phyloP scores from a whole-genome alignment of 2,329 filamentous ascomycete species.

The Aspergillus sp. region DNA sequence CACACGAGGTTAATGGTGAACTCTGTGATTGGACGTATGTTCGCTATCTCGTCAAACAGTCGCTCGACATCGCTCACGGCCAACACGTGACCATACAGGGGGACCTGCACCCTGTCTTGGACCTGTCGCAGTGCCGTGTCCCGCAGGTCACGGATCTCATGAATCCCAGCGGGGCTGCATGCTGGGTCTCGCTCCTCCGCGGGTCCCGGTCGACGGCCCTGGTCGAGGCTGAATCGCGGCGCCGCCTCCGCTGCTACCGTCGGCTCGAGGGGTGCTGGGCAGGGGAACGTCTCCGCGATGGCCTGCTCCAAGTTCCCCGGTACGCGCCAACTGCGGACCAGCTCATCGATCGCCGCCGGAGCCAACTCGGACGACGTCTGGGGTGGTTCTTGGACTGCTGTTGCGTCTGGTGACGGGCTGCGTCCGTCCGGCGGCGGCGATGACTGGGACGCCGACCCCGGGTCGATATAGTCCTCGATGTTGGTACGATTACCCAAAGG shows the following conservation, averaged over 20 bases:
- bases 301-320: background rate
- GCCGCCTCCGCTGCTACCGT: background rate
- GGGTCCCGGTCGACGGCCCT: no score
- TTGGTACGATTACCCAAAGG: background rate
- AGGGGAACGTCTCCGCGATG: background rate
- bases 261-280: background rate
- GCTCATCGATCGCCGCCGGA: background rate
- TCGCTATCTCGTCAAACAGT: background rate
- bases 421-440: background rate
- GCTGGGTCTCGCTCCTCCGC: background rate
- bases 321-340: background rate
- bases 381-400: background rate
- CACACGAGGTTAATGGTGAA: background rate
- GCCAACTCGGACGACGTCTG: background rate
- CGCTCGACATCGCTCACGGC: background rate
- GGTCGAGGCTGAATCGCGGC: background rate
- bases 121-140: background rate
- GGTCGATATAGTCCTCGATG: background rate
- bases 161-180: background rate
- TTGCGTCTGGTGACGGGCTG: background rate
- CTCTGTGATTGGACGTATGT: background rate
- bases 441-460: background rate
- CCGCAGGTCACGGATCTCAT: background rate
- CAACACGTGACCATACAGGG: background rate
- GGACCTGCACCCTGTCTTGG: background rate